phyloP scores from a whole-genome alignment of 208 protist genomes.

The Leishmania aethiopica region DNA sequence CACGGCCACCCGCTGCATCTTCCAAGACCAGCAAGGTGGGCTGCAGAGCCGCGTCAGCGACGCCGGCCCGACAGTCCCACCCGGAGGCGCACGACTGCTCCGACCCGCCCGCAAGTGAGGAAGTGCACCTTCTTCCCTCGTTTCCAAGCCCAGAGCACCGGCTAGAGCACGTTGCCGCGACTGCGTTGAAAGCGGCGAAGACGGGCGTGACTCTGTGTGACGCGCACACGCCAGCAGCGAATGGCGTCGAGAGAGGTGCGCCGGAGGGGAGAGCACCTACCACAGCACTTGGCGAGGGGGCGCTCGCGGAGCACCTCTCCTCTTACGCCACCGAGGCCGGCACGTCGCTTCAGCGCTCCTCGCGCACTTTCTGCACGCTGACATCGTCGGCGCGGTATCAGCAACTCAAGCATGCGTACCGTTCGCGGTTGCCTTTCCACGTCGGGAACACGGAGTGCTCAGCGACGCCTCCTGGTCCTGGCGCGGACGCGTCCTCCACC shows the following conservation, averaged over 20 bases:
- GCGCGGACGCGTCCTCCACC: not conserved
- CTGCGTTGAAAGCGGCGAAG: not conserved
- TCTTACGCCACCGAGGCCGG: not conserved
- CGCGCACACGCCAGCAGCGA: not conserved
- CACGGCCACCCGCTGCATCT: not conserved
- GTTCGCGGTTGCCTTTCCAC: not conserved
- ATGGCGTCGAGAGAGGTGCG: not conserved
- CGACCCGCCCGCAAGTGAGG: not conserved
- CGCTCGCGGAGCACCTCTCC: not conserved
- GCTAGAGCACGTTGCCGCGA: not conserved
- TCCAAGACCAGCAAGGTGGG: not conserved
- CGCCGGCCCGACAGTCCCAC: not conserved
- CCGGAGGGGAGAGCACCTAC: not conserved
- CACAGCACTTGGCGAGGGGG: not conserved
- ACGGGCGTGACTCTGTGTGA: not conserved
- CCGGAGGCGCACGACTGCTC: not conserved
- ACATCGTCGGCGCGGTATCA: slow-evolving; percentile 19
- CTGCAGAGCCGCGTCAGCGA: not conserved
- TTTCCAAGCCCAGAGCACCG: slow-evolving; percentile 1
- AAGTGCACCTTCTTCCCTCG: not conserved
- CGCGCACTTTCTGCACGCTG: not conserved
- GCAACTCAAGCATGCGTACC: slow-evolving; percentile 19
- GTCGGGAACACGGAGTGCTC: not conserved
- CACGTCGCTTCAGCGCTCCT: not conserved
- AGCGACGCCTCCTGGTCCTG: not conserved